Evolutionary conservation across 192 early-diverging fungal genomes (phyloP).

Genomic region (Oehlia diaphana): DNA sequence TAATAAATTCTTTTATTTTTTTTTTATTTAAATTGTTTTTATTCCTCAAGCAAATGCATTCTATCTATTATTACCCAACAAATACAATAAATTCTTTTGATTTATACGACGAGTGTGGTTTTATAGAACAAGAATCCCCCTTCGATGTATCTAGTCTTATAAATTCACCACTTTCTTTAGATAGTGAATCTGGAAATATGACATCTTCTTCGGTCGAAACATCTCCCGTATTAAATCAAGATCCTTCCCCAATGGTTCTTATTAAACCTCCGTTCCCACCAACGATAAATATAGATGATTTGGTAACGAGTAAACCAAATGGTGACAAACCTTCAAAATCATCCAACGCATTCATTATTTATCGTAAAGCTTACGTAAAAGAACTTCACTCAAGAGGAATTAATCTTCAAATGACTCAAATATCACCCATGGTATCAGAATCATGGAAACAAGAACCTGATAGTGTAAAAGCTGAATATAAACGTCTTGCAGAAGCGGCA

Average conservation of each 20-base stretch:
- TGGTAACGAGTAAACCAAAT: slow-evolving; percentile 7
- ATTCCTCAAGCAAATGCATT: neutral
- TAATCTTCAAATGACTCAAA: slow-evolving; percentile 27
- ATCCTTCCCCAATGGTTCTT: neutral
- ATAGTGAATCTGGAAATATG: neutral
- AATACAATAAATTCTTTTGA: neutral
- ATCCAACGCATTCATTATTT: slow-evolving; percentile 23
- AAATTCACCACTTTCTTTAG: slow-evolving; percentile 1
- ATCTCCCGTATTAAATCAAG: neutral
- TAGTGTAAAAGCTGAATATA: slow-evolving; percentile 12
- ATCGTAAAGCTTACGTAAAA: slow-evolving; percentile 26
- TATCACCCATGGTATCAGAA: slow-evolving; percentile 1
- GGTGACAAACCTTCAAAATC: slow-evolving; percentile 4
- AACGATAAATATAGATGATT: neutral
- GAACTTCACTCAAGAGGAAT: slow-evolving; percentile 13
- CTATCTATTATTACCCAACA: neutral
- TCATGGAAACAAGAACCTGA: slow-evolving; percentile 17
- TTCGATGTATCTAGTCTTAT: slow-evolving; percentile 2
- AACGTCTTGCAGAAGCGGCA: neutral
- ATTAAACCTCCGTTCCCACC: slow-evolving; percentile 20
- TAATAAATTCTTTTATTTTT: neutral
- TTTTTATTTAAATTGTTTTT: neutral
- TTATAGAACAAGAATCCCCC: neutral
- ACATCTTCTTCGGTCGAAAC: neutral
- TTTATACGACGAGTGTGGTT: neutral